Evolutionary conservation across 106 monocot genomes (phyloP), one percentile per base, ranked within the genome.

Genomic region (Phalaenopsis aphrodite): DNA sequence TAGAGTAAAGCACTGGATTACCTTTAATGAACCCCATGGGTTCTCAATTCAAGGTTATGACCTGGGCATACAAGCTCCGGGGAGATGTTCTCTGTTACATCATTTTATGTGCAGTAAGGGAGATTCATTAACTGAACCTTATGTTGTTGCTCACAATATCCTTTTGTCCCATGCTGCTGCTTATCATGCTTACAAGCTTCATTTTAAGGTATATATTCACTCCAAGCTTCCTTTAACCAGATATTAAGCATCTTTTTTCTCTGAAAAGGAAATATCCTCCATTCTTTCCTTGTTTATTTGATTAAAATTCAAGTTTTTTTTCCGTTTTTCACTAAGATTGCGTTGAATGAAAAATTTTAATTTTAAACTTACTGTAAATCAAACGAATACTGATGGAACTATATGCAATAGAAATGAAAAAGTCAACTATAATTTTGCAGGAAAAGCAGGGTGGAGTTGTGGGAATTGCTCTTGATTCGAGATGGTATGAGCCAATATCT

Each of bases 1-100:
- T 78, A 85, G 93, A 86, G 91, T 94, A 76, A 94, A 91, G 82
- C 84, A 91, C 56, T 94, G 93, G 93, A 94, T 91, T 77, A 94
- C 91, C 61, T 89, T 94, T 73, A 94, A 94, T 43, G 93, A 94
- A 69, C 91, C 93, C 37, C 89, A 89, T 72, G 84, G 84, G 4
- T 82, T 87, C 72, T 72, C 93, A 0, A 77, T 91, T 65, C 81
- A 91, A 76, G 93, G 93, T 1, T 94, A 91, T 47, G 93, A 94
- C 79, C 43, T 55, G 4, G 93, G 93, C 66, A 43, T 94, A 8
- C 93, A 94, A 78, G 93, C 91, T 57, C 93, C 93, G 2, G 91
- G 93, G 12, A 87, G 93, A 36, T 94, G 93, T 75, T 94, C 93
- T 17, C 73, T 94, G 24, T 41, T 91, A 8, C 77, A 61, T 78